These are phyloP conservation scores for Boletus sp. DNA, from an alignment of 768 basidiomycete species.

Conservation along the genomic window DNA sequence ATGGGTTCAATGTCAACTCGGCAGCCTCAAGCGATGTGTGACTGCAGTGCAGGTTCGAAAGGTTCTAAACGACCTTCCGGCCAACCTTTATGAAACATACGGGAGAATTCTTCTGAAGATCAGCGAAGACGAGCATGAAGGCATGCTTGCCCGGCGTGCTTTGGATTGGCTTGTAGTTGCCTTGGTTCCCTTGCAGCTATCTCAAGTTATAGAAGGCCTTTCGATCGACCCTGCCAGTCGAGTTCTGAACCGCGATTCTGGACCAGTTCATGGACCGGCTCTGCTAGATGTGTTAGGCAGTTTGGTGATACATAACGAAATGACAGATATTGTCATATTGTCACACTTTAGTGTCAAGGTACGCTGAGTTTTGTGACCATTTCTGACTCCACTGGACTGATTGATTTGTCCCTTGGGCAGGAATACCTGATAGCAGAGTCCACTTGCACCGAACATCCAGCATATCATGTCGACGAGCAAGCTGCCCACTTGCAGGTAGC, in stretches of 20 bases:
- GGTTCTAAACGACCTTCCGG: constrained; percentile 3
- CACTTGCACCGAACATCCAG: background rate
- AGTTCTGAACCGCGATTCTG: background rate
- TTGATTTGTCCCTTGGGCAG: too few species aligned
- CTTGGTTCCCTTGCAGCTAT: background rate
- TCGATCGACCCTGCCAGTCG: background rate
- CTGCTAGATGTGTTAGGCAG: too few species aligned
- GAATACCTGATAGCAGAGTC: background rate
- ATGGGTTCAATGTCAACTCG: background rate
- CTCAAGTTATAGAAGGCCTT: background rate
- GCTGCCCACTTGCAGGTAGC: background rate
- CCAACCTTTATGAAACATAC: constrained; percentile 7
- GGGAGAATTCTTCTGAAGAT: too few species aligned
- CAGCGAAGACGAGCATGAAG: too few species aligned
- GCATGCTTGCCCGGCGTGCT: too few species aligned
- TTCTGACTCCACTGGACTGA: too few species aligned
- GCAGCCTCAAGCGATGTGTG: background rate
- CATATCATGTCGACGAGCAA: background rate
- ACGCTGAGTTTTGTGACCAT: too few species aligned
- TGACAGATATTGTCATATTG: background rate
- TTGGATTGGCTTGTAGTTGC: too few species aligned
- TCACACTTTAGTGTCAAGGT: background rate
- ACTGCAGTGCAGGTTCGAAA: background rate
- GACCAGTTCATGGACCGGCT: background rate
- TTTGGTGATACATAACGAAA: background rate